Percentiles rank a stretch among this genome's conserved stretches.
Evolutionary conservation across 2,329 filamentous ascomycete genomes (phyloP).

Genomic region (Coniochaeta hoffmannii): DNA sequence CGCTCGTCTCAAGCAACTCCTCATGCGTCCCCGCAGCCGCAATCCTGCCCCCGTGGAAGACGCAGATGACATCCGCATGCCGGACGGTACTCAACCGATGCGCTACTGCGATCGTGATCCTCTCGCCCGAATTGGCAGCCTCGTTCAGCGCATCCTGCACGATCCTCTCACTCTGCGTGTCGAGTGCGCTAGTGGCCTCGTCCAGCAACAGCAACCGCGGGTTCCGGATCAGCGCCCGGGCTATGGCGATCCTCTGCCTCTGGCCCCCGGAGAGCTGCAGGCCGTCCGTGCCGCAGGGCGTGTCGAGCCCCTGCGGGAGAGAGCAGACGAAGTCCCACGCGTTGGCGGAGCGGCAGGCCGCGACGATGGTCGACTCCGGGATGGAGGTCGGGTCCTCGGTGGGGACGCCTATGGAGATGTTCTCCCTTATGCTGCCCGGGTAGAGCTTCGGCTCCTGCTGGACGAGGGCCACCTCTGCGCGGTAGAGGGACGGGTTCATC

Average conservation of each 20-base stretch:
- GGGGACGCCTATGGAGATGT: constrained; percentile 41
- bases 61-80: constrained; percentile 55
- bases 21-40: constrained; percentile 11
- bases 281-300: constrained; percentile 58
- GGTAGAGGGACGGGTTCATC: constrained; percentile 32
- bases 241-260: constrained; percentile 65
- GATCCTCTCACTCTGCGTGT: constrained; percentile 58
- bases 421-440: constrained; percentile 44
- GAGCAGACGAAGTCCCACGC: constrained; percentile 47
- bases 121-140: constrained; percentile 41
- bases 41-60: constrained; percentile 35
- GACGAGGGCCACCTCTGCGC: constrained; percentile 38
- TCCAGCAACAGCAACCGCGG: constrained; percentile 63
- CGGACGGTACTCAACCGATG: constrained; percentile 50
- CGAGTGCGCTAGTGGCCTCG: constrained; percentile 61
- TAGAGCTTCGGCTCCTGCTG: constrained; percentile 24
- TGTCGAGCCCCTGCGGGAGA: constrained; percentile 53
- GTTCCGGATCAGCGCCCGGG: constrained; percentile 59
- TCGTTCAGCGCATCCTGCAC: constrained; percentile 56
- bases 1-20: constrained; percentile 8
- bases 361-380: constrained; percentile 30
- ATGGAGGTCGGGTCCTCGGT: neutral
- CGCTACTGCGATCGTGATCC: constrained; percentile 57
- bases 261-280: constrained; percentile 67
- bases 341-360: constrained; percentile 47